These are phyloP conservation scores for Nicotiana rustica DNA, from an alignment of 305 asterid genomes.

Conservation along the genomic window DNA sequence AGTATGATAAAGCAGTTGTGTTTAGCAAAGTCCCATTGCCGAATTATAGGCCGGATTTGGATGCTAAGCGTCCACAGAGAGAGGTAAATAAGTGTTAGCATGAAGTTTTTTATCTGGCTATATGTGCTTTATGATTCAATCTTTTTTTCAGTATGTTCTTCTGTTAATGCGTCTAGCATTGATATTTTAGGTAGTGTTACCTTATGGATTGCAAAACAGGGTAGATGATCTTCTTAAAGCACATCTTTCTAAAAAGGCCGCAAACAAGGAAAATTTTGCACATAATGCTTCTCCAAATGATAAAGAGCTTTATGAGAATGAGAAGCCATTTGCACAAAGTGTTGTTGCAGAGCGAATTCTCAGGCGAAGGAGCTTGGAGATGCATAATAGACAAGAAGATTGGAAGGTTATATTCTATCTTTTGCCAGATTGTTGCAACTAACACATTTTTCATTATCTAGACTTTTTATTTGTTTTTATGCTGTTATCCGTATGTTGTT, in stretches of 20 bases:
- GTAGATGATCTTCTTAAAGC: slow-evolving; percentile 75
- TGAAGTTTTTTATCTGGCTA: slow-evolving; percentile 13
- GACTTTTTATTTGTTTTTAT: neutral
- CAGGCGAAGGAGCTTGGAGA: slow-evolving; percentile 66
- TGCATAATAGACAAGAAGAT: slow-evolving; percentile 74
- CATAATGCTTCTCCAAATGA: slow-evolving; percentile 47
- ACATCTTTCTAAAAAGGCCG: slow-evolving; percentile 70
- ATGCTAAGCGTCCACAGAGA: slow-evolving; percentile 89
- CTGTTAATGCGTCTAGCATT: slow-evolving; percentile 35
- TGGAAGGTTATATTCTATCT: slow-evolving; percentile 66
- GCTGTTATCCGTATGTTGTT: slow-evolving; percentile 15
- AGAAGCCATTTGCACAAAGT: slow-evolving; percentile 63
- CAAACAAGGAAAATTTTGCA: slow-evolving; percentile 52
- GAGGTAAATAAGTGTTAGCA: slow-evolving; percentile 62
- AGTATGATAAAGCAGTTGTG: slow-evolving; percentile 73
- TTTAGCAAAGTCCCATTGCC: slow-evolving; percentile 88
- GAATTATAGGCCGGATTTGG: slow-evolving; percentile 93
- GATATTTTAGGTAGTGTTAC: slow-evolving; percentile 67
- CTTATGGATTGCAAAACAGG: slow-evolving; percentile 63
- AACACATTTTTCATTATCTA: slow-evolving; percentile 5
- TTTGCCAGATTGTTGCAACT: slow-evolving; percentile 2
- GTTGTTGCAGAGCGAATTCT: slow-evolving; percentile 75
- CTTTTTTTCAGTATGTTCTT: neutral
- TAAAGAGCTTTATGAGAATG: slow-evolving; percentile 55
- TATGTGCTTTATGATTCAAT: neutral